A percentile compares a stretch with the other conserved stretches of the same genome.
Evolutionary conservation across 805 yeast genomes (phyloP).

Genomic region (Suhomyces xylopsoci): DNA sequence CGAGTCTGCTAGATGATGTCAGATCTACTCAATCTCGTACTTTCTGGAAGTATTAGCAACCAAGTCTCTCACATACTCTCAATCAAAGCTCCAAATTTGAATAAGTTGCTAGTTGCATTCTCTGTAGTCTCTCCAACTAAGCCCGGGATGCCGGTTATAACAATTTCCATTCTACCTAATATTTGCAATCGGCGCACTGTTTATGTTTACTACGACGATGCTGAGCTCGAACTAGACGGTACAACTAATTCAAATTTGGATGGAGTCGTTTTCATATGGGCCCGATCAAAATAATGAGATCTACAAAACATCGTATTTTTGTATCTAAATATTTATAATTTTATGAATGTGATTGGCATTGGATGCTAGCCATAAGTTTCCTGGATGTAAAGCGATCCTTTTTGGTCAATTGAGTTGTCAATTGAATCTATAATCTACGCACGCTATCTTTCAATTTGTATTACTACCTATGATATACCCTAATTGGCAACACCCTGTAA

Average conservation of each 20-base stretch:
- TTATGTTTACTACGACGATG: not conserved
- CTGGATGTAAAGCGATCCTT: no score
- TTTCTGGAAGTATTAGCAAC: not conserved
- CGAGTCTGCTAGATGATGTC: not conserved
- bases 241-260: not conserved
- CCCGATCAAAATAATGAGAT: not conserved
- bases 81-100: no score
- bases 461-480: constrained; percentile 8
- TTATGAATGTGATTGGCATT: no score
- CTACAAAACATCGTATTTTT: no score
- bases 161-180: not conserved
- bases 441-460: not conserved
- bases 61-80: not conserved
- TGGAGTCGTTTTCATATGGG: not conserved
- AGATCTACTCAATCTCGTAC: not conserved
- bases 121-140: not conserved
- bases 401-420: not conserved
- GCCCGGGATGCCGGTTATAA: not conserved
- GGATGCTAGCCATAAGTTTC: not conserved
- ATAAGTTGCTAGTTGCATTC: not conserved
- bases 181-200: not conserved
- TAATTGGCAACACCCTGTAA: constrained; percentile 78
- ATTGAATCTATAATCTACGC: not conserved
- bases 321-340: no score
- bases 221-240: not conserved